Percentiles rank a stretch among this genome's conserved stretches.
phyloP scores from a whole-genome alignment of 2,329 filamentous ascomycete species.

The Aschersonia sp. region DNA sequence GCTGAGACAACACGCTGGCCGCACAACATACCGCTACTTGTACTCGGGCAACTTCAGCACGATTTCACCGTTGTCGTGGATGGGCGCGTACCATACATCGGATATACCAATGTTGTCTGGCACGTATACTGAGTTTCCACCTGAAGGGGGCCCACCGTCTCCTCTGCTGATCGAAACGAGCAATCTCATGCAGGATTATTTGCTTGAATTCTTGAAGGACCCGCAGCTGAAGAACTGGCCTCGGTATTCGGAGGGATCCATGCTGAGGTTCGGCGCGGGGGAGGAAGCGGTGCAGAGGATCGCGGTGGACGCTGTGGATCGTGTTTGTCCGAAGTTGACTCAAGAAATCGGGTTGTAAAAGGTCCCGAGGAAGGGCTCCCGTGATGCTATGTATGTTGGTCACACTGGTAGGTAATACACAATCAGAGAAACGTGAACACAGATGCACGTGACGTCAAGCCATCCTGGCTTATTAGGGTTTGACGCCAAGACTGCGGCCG shows the following conservation, averaged over 20 bases:
- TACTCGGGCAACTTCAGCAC: conserved; percentile 16
- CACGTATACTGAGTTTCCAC: conserved; percentile 8
- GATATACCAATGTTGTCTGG: conserved; percentile 19
- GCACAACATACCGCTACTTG: conserved; percentile 11
- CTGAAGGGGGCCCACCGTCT: neutral
- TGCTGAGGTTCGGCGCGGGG: neutral
- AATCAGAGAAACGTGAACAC: too few relatives aligned
- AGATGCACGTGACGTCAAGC: too few relatives aligned
- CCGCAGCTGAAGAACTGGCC: neutral
- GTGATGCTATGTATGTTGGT: too few relatives aligned
- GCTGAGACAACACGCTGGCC: neutral
- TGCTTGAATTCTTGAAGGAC: neutral
- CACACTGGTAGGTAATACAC: too few relatives aligned
- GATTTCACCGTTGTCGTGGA: conserved; percentile 10
- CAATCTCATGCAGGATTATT: neutral
- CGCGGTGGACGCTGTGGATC: neutral
- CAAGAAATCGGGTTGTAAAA: neutral
- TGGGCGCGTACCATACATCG: conserved; percentile 15
- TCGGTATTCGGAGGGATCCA: neutral
- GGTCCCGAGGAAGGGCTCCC: too few relatives aligned
- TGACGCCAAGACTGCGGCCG: too few relatives aligned
- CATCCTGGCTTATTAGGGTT: too few relatives aligned
- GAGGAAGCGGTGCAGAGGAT: neutral
- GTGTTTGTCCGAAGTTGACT: neutral
- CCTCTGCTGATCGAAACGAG: neutral